Percentiles rank a stretch among this genome's conserved stretches.
Evolutionary conservation across 176 grass and related monocot species (phyloP).

Genomic region (Hyparrhenia diplandra): DNA sequence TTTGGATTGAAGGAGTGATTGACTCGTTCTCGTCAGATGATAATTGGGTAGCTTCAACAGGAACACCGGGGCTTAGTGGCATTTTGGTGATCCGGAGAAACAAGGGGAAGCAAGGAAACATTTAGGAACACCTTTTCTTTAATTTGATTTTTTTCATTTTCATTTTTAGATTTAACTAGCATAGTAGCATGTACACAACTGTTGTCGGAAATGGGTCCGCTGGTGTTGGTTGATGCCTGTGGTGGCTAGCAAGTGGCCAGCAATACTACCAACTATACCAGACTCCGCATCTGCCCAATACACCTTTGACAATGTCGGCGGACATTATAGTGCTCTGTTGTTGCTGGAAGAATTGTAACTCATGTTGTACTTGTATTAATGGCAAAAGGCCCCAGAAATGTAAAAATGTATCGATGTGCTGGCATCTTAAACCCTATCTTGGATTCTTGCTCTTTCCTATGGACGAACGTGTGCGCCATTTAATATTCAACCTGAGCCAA

Average conservation of each 20-base stretch:
- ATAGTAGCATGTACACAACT: conserved; percentile 6
- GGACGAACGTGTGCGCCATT: neutral
- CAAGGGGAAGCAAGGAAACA: neutral
- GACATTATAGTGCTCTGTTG: neutral
- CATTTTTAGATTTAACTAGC: conserved; percentile 20
- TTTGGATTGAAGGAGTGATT: neutral
- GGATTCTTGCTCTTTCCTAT: neutral
- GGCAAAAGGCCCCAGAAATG: neutral
- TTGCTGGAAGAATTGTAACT: neutral
- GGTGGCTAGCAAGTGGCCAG: too few relatives aligned
- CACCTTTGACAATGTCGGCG: neutral
- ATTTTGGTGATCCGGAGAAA: conserved; percentile 10
- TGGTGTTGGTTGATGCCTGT: neutral
- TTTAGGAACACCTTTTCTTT: conserved; percentile 15
- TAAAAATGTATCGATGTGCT: neutral
- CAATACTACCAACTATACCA: neutral
- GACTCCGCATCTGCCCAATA: neutral
- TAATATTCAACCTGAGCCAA: neutral
- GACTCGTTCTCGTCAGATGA: neutral
- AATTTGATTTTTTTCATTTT: conserved; percentile 1
- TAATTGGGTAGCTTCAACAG: neutral
- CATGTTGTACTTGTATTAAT: neutral
- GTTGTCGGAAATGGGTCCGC: neutral
- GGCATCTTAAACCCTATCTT: neutral
- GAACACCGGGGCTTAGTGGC: neutral